Conservation (phyloP, 371 early-diverging fungal genomes). For the Mucor piriformis region DNA sequence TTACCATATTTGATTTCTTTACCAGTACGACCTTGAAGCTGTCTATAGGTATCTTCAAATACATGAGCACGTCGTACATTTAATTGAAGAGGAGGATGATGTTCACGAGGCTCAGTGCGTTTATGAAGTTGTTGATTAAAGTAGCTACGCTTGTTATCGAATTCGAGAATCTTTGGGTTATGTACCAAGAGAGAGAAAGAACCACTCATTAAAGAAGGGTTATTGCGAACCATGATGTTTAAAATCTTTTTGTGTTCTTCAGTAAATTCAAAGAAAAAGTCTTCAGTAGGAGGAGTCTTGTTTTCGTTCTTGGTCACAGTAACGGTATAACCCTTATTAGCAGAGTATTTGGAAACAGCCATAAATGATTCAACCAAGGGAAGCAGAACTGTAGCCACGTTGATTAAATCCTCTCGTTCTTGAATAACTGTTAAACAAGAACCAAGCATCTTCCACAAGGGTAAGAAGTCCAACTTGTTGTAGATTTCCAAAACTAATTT, state of each 20-base stretch:
- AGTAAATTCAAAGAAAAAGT: slow-evolving; percentile 86
- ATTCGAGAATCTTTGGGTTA: slow-evolving; percentile 96
- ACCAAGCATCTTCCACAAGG: slow-evolving; percentile 84
- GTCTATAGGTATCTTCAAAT: slow-evolving; percentile 96
- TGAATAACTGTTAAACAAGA: slow-evolving; percentile 73
- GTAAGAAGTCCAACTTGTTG: slow-evolving; percentile 67
- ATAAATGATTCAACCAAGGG: slow-evolving; percentile 96
- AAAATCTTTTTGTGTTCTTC: slow-evolving; percentile 95
- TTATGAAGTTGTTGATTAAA: slow-evolving; percentile 94
- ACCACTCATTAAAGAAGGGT: slow-evolving; percentile 92
- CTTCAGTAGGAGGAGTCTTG: slow-evolving; percentile 47
- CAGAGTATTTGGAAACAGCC: slow-evolving; percentile 86
- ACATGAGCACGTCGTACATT: slow-evolving; percentile 93
- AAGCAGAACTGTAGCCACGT: slow-evolving; percentile 89
- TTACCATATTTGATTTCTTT: slow-evolving; percentile 93
- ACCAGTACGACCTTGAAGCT: slow-evolving; percentile 86
- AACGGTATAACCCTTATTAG: slow-evolving; percentile 31
- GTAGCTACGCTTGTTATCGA: slow-evolving; percentile 98
- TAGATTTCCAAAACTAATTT: slow-evolving; percentile 67
- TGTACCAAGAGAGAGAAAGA: slow-evolving; percentile 93
- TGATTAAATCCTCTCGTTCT: slow-evolving; percentile 76
- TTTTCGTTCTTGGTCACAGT: slow-evolving; percentile 26
- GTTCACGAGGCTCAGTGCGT: slow-evolving; percentile 63
- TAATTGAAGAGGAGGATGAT: slow-evolving; percentile 76
- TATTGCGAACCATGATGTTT: slow-evolving; percentile 96